Percentiles rank a stretch among this genome's conserved stretches.
These are phyloP conservation scores for Rhizomucor miehei DNA, from an alignment of 371 early-diverging fungal genomes.

Conservation along the genomic window DNA sequence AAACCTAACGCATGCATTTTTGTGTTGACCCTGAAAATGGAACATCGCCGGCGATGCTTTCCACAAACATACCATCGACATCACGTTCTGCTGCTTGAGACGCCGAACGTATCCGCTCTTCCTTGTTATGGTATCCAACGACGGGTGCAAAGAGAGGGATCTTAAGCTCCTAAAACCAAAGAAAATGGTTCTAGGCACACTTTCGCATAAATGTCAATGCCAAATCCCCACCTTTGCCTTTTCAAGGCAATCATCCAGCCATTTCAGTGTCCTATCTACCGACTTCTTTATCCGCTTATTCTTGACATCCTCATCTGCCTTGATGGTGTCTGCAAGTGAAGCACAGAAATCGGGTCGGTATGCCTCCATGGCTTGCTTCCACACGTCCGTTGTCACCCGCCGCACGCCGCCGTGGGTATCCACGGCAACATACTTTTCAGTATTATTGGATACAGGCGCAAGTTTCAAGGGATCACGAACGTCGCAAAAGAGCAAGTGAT, in stretches of 20 bases:
- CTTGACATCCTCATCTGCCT: conserved; percentile 47
- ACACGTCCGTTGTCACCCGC: conserved; percentile 51
- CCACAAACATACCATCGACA: conserved; percentile 42
- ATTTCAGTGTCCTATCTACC: conserved; percentile 63
- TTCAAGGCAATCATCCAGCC: conserved; percentile 43
- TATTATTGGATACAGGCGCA: conserved; percentile 46
- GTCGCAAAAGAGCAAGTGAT: conserved; percentile 59
- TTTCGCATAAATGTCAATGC: background rate
- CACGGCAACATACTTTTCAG: conserved; percentile 65
- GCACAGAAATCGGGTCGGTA: conserved; percentile 58
- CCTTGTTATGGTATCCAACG: conserved; percentile 44
- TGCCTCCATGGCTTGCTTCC: conserved; percentile 41
- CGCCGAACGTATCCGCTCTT: conserved; percentile 62
- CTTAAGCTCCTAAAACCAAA: conserved; percentile 10
- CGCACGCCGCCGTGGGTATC: conserved; percentile 68
- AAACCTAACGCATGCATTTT: conserved; percentile 22
- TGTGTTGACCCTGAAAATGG: background rate
- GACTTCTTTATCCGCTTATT: conserved; percentile 64
- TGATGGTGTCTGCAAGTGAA: conserved; percentile 36
- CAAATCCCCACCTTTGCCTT: conserved; percentile 23
- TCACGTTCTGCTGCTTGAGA: conserved; percentile 50
- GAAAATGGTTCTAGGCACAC: background rate
- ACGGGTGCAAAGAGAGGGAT: conserved; percentile 61
- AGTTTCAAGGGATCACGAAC: conserved; percentile 59
- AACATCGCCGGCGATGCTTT: background rate